phyloP scores from a whole-genome alignment of 768 basidiomycete genomes.

The Rhizopogon vinicolor region DNA sequence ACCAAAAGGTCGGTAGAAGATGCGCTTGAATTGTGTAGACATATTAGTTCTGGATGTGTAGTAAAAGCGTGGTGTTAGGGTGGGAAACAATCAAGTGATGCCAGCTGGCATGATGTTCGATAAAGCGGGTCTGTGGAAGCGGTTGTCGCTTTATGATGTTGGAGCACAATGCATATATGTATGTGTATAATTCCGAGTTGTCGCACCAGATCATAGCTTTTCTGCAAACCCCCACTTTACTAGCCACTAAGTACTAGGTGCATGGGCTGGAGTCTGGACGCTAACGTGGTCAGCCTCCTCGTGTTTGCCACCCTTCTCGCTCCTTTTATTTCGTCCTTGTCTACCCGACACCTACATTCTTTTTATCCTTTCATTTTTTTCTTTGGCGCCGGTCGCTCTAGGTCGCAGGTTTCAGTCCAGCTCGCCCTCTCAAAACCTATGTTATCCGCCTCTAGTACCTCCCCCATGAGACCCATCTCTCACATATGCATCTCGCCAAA shows the following conservation, averaged over 20 bases:
- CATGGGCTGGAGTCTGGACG: constrained; percentile 4
- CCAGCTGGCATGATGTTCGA: too few relatives aligned
- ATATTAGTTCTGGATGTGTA: too few relatives aligned
- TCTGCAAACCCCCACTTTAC: neutral
- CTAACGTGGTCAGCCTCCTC: constrained; percentile 10
- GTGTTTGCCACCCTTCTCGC: constrained; percentile 13
- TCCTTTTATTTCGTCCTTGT: constrained; percentile 21
- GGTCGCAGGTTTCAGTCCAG: constrained; percentile 8
- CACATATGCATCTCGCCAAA: constrained; percentile 68
- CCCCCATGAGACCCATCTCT: constrained; percentile 43
- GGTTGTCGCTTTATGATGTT: too few relatives aligned
- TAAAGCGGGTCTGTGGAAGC: too few relatives aligned
- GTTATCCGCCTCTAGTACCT: constrained; percentile 15
- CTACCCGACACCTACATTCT: constrained; percentile 30
- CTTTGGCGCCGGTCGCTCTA: constrained; percentile 52
- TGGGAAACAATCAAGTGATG: too few relatives aligned
- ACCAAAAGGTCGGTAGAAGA: neutral
- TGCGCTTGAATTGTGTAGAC: neutral
- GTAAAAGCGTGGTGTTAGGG: too few relatives aligned
- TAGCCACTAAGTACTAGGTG: constrained; percentile 5
- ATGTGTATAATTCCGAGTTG: neutral
- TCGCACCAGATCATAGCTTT: neutral
- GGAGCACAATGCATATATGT: too few relatives aligned
- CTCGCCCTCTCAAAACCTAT: constrained; percentile 12
- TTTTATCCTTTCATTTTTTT: constrained; percentile 22